Evolutionary conservation across 768 basidiomycete genomes (phyloP).

Genomic region (Cystobasidium onofrii): DNA sequence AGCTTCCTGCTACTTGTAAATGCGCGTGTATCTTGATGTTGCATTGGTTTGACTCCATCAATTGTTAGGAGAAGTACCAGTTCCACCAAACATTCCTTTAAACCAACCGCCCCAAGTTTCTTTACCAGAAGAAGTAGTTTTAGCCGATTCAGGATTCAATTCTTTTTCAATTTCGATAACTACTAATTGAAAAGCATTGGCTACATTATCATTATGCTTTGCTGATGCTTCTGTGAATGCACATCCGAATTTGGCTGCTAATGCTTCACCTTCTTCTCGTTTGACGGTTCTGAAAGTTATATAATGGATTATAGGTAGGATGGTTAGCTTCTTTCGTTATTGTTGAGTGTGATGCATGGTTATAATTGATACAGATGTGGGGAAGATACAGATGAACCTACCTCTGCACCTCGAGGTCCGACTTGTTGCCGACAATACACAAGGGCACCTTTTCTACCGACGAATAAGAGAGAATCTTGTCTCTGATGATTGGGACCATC

Average conservation of each 20-base stretch:
- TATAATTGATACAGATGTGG: too few species aligned
- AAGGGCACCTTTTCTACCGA: constrained; percentile 78
- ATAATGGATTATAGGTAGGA: background rate
- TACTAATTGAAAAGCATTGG: constrained; percentile 37
- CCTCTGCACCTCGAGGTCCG: constrained; percentile 65
- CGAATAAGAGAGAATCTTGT: constrained; percentile 84
- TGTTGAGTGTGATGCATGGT: too few species aligned
- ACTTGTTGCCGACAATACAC: constrained; percentile 88
- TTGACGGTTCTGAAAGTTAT: constrained; percentile 38
- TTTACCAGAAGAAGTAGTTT: constrained; percentile 8
- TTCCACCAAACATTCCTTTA: constrained; percentile 23
- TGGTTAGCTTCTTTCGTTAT: background rate
- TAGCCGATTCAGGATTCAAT: constrained; percentile 18
- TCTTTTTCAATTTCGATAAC: constrained; percentile 42
- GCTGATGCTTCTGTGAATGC: constrained; percentile 41
- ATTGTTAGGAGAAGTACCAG: background rate
- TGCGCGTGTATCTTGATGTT: too few species aligned
- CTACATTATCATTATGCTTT: constrained; percentile 42
- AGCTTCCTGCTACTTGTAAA: too few species aligned
- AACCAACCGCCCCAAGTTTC: constrained; percentile 27
- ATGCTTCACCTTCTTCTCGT: constrained; percentile 37
- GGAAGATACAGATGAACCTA: constrained; percentile 43
- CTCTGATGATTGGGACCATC: constrained; percentile 84
- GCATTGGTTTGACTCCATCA: too few species aligned
- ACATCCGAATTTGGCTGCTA: constrained; percentile 34